These are phyloP conservation scores for Cytospora chrysosperma DNA, from an alignment of 2,329 filamentous ascomycete genomes.

Conservation along the genomic window DNA sequence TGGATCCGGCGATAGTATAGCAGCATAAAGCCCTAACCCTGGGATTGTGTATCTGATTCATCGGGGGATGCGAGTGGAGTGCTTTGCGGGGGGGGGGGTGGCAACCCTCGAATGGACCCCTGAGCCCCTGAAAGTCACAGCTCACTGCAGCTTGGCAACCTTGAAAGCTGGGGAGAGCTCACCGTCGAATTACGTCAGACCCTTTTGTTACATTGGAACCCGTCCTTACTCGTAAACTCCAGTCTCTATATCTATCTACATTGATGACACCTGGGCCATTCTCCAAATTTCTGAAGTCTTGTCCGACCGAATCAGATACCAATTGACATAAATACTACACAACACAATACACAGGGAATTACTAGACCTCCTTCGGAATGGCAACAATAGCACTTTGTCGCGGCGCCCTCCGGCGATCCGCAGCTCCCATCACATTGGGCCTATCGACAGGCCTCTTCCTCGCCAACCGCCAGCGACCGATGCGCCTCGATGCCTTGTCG, in stretches of 20 bases:
- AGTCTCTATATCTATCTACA: background rate
- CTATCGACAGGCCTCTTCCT: conserved; percentile 28
- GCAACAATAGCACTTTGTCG: conserved; percentile 26
- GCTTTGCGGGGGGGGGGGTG: too few species aligned
- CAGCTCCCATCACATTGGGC: conserved; percentile 28
- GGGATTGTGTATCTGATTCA: too few species aligned
- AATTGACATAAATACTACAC: background rate
- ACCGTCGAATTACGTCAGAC: background rate
- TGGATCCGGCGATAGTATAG: background rate
- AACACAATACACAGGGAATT: too few species aligned
- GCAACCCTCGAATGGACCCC: too few species aligned
- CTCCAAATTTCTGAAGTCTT: too few species aligned
- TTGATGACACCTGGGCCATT: background rate
- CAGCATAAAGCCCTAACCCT: background rate
- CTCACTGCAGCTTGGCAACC: too few species aligned
- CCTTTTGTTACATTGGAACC: background rate
- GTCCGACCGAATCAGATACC: background rate
- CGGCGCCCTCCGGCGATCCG: conserved; percentile 26
- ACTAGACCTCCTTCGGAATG: background rate
- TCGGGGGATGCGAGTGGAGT: too few species aligned
- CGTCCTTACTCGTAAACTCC: background rate
- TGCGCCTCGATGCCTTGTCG: conserved; percentile 32
- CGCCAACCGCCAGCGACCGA: conserved; percentile 31
- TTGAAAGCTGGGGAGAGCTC: background rate
- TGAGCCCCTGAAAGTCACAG: too few species aligned